Evolutionary conservation across 2,329 filamentous ascomycete genomes (phyloP).

Genomic region (Fusarium nanum): DNA sequence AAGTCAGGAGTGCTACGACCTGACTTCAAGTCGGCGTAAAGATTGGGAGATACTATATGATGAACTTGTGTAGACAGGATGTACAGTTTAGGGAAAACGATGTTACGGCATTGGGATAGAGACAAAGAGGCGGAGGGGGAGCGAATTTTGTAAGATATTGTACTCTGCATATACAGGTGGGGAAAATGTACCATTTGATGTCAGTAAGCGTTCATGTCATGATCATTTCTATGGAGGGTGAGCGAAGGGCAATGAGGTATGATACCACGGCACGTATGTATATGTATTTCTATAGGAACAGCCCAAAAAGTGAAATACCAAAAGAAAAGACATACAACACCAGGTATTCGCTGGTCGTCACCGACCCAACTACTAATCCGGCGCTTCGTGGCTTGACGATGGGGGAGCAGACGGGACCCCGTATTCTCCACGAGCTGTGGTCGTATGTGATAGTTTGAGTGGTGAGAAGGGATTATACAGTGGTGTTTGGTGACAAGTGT

Average conservation of each 20-base stretch:
- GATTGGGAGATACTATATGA: constrained; percentile 5
- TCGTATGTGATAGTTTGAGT: constrained; percentile 29
- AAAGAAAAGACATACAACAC: constrained; percentile 40
- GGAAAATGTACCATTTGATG: constrained; percentile 47
- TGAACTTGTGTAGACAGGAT: constrained; percentile 2
- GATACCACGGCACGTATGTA: neutral
- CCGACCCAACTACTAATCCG: constrained; percentile 44
- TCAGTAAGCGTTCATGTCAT: constrained; percentile 14
- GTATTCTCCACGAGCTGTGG: constrained; percentile 41
- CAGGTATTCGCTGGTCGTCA: constrained; percentile 41
- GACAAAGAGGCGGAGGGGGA: constrained; percentile 23
- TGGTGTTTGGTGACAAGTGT: neutral
- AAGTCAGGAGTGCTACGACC: constrained; percentile 51
- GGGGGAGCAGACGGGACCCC: constrained; percentile 43
- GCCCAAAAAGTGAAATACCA: constrained; percentile 3
- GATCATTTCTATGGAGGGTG: neutral
- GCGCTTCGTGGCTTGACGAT: constrained; percentile 38
- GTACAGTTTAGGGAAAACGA: constrained; percentile 26
- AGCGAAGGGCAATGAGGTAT: neutral
- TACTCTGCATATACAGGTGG: constrained; percentile 48
- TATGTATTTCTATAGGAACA: neutral
- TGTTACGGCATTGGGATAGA: constrained; percentile 32
- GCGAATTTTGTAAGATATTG: constrained; percentile 49
- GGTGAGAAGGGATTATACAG: neutral
- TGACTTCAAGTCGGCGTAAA: constrained; percentile 48